Evolutionary conservation across 192 early-diverging fungal species (phyloP).

Genomic region (Rhizophagus prolifer): DNA sequence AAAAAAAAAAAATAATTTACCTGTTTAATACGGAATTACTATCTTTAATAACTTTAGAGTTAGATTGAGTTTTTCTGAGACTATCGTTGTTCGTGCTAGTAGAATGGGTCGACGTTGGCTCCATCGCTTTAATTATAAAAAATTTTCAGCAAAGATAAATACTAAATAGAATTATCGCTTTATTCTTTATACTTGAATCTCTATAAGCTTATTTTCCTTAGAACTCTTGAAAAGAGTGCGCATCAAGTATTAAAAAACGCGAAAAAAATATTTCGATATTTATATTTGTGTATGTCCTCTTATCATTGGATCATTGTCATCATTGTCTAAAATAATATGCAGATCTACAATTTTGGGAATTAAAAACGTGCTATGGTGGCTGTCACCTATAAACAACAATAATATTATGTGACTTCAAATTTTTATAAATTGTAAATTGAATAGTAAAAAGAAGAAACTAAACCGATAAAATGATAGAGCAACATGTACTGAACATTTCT

Average conservation of each 20-base stretch:
- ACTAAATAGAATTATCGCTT: not conserved
- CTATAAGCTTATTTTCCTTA: not conserved
- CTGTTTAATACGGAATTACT: not conserved
- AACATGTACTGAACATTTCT: too few relatives aligned
- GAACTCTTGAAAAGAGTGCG: not conserved
- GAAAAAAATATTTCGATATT: not conserved
- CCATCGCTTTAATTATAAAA: not conserved
- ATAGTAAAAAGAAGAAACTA: too few relatives aligned
- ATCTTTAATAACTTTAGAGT: not conserved
- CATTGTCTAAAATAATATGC: not conserved
- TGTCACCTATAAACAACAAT: too few relatives aligned
- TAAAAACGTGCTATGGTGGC: not conserved
- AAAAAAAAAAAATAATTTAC: not conserved
- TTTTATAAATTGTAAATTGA: too few relatives aligned
- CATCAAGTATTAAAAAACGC: not conserved
- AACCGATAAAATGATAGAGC: too few relatives aligned
- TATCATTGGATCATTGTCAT: not conserved
- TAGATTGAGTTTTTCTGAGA: not conserved
- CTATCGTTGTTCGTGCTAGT: not conserved
- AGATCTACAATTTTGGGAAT: not conserved
- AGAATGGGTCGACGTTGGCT: not conserved
- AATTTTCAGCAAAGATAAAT: not conserved
- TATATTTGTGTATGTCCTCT: not conserved
- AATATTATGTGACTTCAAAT: too few relatives aligned
- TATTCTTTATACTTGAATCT: not conserved